Evolutionary conservation across 1,139 yeast species (phyloP).

Genomic region (Pichia sp.): DNA sequence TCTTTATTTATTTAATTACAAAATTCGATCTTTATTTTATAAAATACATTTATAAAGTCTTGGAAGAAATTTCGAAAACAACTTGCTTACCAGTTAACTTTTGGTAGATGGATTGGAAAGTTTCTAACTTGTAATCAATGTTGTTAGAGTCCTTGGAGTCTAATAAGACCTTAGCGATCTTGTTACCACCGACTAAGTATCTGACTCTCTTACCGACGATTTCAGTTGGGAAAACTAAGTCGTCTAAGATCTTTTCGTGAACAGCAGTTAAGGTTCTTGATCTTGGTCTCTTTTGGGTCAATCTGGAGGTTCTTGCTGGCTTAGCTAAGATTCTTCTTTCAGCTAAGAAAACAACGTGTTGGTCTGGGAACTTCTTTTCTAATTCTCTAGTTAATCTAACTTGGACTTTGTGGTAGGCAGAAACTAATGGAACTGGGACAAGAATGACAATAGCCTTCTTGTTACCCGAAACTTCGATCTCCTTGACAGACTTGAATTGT

Average conservation of each 20-base stretch:
- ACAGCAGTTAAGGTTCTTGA: constrained; percentile 99
- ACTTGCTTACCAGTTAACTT: constrained; percentile 99
- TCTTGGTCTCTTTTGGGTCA: constrained; percentile 98
- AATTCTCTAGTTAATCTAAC: constrained; percentile 97
- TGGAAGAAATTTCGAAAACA: constrained; percentile 94
- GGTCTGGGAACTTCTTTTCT: constrained; percentile 99
- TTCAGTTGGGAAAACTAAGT: constrained; percentile 99
- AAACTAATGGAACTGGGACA: constrained; percentile 94
- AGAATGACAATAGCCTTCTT: constrained; percentile 98
- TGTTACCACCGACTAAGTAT: constrained; percentile 98
- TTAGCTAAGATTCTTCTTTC: constrained; percentile 99
- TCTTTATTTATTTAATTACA: no score
- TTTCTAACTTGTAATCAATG: constrained; percentile 98
- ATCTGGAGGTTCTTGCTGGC: constrained; percentile 86
- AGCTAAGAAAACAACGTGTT: constrained; percentile 98
- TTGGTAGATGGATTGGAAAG: constrained; percentile 98
- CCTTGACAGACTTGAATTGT: constrained; percentile 98
- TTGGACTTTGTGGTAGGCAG: constrained; percentile 96
- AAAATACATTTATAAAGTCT: constrained; percentile 43
- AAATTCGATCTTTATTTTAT: no score
- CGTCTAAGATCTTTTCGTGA: constrained; percentile 98
- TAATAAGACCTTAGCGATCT: constrained; percentile 95
- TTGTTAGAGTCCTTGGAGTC: constrained; percentile 97
- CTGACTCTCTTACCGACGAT: constrained; percentile 99
- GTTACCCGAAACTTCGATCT: constrained; percentile 97